These are phyloP conservation scores for Fusarium sp. DNA, from an alignment of 2,329 filamentous ascomycete genomes.

Conservation along the genomic window DNA sequence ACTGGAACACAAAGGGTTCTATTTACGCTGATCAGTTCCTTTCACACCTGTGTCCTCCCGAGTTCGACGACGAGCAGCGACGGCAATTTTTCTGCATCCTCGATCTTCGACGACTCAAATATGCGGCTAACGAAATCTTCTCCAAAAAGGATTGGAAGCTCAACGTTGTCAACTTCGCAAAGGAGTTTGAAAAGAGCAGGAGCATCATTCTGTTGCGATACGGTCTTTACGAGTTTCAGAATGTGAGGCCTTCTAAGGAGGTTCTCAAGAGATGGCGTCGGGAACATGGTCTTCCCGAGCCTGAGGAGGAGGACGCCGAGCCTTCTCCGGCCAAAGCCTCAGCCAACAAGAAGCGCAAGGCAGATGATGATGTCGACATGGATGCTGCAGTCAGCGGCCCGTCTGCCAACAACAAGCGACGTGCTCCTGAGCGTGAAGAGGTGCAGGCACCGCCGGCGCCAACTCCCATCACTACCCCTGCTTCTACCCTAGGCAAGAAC, in stretches of 20 bases:
- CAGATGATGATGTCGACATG: slow-evolving; percentile 63
- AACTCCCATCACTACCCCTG: slow-evolving; percentile 41
- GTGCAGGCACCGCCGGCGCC: slow-evolving; percentile 59
- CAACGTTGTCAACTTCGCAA: slow-evolving; percentile 73
- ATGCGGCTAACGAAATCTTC: slow-evolving; percentile 72
- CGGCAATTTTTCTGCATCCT: slow-evolving; percentile 74
- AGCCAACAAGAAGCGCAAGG: slow-evolving; percentile 68
- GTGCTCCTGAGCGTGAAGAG: slow-evolving; percentile 58
- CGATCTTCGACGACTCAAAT: slow-evolving; percentile 72
- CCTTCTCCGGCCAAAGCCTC: slow-evolving; percentile 53
- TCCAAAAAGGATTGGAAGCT: slow-evolving; percentile 72
- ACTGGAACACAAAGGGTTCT: slow-evolving; percentile 65
- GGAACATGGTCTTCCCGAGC: slow-evolving; percentile 66
- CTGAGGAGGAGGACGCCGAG: slow-evolving; percentile 59
- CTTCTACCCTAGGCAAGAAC: slow-evolving; percentile 58
- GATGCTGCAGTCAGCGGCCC: slow-evolving; percentile 54
- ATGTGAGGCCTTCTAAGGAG: slow-evolving; percentile 69
- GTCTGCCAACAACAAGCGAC: slow-evolving; percentile 62
- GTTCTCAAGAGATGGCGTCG: slow-evolving; percentile 70
- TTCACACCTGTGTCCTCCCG: slow-evolving; percentile 67
- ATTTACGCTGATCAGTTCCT: slow-evolving; percentile 73
- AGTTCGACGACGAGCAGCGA: slow-evolving; percentile 70
- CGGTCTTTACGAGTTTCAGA: slow-evolving; percentile 73
- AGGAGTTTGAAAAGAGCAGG: slow-evolving; percentile 74
- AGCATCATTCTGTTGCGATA: slow-evolving; percentile 73